Conservation (phyloP, 805 yeast genomes). For the Tetrapisispora fleetii region DNA sequence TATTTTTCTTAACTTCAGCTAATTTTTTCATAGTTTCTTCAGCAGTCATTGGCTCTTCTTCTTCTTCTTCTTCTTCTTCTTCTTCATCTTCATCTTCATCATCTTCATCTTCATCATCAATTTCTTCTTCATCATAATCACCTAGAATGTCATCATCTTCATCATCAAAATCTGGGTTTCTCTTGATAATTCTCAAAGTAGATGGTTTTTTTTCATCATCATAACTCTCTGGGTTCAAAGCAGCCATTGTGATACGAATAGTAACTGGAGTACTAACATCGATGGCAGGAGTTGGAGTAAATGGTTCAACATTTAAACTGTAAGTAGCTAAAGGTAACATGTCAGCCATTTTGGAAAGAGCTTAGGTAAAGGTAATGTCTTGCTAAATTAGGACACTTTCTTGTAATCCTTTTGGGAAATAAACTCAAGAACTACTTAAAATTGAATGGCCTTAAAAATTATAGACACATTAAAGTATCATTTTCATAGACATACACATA, state of each 20-base stretch:
- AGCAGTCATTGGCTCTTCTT: conserved; percentile 35
- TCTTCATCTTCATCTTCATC: conserved; percentile 33
- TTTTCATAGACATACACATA: no score
- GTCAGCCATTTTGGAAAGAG: conserved; percentile 45
- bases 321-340: conserved; percentile 80
- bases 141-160: conserved; percentile 37
- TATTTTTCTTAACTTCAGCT: conserved; percentile 44
- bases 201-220: conserved; percentile 79
- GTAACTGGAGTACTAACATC: conserved; percentile 82
- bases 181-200: conserved; percentile 81
- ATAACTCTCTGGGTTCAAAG: conserved; percentile 77
- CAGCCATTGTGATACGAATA: conserved; percentile 87
- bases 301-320: conserved; percentile 79
- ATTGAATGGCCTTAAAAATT: no score
- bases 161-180: conserved; percentile 40
- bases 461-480: no score
- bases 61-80: conserved; percentile 32
- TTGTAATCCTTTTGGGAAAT: no score
- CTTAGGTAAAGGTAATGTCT: not conserved
- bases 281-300: conserved; percentile 77
- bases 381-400: not conserved
- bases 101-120: conserved; percentile 37
- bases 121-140: conserved; percentile 37
- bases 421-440: no score
- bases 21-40: conserved; percentile 31